Evolutionary conservation across 192 early-diverging fungal species (phyloP).

Genomic region (Umbelopsis ramanniana): DNA sequence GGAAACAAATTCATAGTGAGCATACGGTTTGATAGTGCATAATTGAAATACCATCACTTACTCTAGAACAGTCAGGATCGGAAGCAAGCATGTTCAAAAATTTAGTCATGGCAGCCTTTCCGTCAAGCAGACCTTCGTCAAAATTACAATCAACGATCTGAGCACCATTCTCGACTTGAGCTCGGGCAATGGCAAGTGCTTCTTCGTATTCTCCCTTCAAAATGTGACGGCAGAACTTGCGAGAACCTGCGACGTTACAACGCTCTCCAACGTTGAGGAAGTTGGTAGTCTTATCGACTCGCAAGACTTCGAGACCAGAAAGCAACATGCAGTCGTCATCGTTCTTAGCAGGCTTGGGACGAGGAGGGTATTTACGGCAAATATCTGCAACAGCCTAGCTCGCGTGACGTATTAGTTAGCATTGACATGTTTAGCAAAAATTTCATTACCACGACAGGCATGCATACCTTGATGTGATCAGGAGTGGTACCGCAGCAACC

Average conservation of each 20-base stretch:
- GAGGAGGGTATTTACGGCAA: conserved; percentile 76
- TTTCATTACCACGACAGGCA: neutral
- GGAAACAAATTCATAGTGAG: neutral
- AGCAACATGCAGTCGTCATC: conserved; percentile 75
- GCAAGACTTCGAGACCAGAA: conserved; percentile 86
- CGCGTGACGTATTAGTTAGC: conserved; percentile 32
- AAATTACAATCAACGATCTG: conserved; percentile 96
- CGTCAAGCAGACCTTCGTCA: conserved; percentile 96
- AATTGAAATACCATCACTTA: conserved; percentile 1
- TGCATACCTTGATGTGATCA: conserved; percentile 81
- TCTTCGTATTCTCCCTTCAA: conserved; percentile 93
- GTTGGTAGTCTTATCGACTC: conserved; percentile 78
- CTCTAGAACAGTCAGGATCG: conserved; percentile 87
- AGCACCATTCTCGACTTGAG: conserved; percentile 94
- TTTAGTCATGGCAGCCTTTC: conserved; percentile 89
- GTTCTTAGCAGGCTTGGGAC: conserved; percentile 69
- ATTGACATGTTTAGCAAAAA: neutral
- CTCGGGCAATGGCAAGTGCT: conserved; percentile 88
- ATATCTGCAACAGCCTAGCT: conserved; percentile 70
- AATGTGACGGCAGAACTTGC: conserved; percentile 93
- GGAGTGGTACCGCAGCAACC: conserved; percentile 98
- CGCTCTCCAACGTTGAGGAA: conserved; percentile 97
- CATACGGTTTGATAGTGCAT: neutral
- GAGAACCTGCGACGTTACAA: conserved; percentile 96
- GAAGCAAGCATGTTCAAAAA: conserved; percentile 94